phyloP scores from a whole-genome alignment of 2,329 filamentous ascomycete species.

The Ophiosphaerella herpotricha region DNA sequence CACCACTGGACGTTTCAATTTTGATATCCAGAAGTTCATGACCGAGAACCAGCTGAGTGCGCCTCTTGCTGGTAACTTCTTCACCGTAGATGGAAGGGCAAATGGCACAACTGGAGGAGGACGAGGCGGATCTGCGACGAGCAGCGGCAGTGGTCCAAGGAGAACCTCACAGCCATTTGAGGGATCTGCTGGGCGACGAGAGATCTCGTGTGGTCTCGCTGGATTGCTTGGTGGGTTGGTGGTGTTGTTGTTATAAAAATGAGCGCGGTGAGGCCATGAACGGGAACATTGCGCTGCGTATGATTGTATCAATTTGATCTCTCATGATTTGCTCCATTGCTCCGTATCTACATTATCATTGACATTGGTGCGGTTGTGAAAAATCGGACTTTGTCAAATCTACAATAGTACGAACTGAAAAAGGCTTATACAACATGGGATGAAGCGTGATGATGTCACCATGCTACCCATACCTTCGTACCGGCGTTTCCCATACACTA shows the following conservation, averaged over 20 bases:
- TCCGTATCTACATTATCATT: not conserved
- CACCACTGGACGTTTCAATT: conserved; percentile 27
- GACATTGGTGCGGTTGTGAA: not conserved
- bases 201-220: conserved; percentile 13
- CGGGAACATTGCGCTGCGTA: not conserved
- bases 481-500: too few relatives aligned
- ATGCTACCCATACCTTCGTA: too few relatives aligned
- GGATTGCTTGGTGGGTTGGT: conserved; percentile 19
- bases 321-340: not conserved
- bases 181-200: conserved; percentile 20
- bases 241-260: conserved; percentile 12
- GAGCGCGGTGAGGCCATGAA: too few relatives aligned
- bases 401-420: not conserved
- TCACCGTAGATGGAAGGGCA: conserved; percentile 39
- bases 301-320: not conserved
- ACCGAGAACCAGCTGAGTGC: conserved; percentile 24
- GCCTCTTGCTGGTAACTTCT: conserved; percentile 42
- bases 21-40: conserved; percentile 37
- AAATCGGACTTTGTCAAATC: not conserved
- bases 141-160: conserved; percentile 16
- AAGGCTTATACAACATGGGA: not conserved
- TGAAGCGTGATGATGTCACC: too few relatives aligned
- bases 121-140: conserved; percentile 16
- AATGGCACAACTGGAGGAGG: conserved; percentile 13
- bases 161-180: conserved; percentile 22